Conservation (phyloP, 352 stramenopile genomes). For the Pythium grandisporangium region DNA sequence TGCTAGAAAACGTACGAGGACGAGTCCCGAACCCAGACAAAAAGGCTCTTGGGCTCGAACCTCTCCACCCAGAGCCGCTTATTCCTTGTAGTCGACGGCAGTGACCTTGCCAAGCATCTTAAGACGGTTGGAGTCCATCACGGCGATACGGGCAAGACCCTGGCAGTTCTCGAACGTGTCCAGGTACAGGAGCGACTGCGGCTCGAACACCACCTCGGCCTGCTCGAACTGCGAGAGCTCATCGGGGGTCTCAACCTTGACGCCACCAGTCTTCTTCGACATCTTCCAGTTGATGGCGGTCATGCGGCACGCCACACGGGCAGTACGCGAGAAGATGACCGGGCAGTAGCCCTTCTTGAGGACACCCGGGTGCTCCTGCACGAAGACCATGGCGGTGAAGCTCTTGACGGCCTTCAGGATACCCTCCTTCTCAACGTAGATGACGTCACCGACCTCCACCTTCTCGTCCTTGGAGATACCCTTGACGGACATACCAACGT, state of each 20-base stretch:
- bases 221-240: constrained; percentile 71
- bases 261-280: constrained; percentile 75
- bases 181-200: constrained; percentile 54
- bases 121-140: constrained; percentile 82
- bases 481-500: constrained; percentile 78
- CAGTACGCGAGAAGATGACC: constrained; percentile 74
- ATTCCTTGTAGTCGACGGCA: constrained; percentile 28
- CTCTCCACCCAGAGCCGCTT: constrained; percentile 6
- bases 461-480: constrained; percentile 71
- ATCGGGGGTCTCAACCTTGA: constrained; percentile 67
- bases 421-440: constrained; percentile 28
- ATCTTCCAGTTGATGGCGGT: constrained; percentile 78
- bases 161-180: constrained; percentile 72
- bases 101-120: constrained; percentile 82
- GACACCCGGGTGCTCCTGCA: constrained; percentile 71
- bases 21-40: too few species aligned
- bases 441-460: constrained; percentile 41
- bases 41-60: too few species aligned
- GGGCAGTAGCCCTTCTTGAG: constrained; percentile 69
- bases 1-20: too few species aligned
- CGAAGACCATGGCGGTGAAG: constrained; percentile 67
- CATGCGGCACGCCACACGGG: constrained; percentile 80
- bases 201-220: constrained; percentile 71
- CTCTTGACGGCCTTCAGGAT: constrained; percentile 43
- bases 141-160: constrained; percentile 69